Evolutionary conservation across 768 basidiomycete genomes (phyloP), one percentile per base, ranked within the genome.

Genomic region (Psilocybe sp.): DNA sequence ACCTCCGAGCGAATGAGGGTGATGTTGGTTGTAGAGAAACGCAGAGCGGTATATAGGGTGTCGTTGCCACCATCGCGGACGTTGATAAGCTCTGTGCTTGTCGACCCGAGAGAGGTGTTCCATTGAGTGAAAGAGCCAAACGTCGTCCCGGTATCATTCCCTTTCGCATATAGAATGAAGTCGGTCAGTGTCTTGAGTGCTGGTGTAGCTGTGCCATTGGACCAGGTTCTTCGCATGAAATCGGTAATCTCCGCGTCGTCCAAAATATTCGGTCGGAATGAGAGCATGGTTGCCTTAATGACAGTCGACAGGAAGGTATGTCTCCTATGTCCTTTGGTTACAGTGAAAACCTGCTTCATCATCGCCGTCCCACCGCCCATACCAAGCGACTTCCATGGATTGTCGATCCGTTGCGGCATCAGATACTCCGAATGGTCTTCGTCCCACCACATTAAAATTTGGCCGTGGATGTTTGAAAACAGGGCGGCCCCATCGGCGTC

Each of bases 301-400:
- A 45, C 46, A 12, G 60, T 61, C 33, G 59, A 46, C 12, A 61
- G 18, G 36, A 61, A 61, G 8, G 60, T 61, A 40, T 61, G 58
- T 9, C 60, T n/a, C 15, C 46, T 20, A 1, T 11, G 31, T 4
- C 51, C 55, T 20, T 57, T 61, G 13, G 60, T 61, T 37, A 61
- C 31, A 3, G 60, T 57, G 32, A 61, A 59, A 18, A 61, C 50
- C 45, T 61, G 60, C 40, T 61, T 59, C 60, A 61, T 59, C 23
- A 53, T 45, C 31, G 46, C 55, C 4, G 58, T 57, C n/a, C 51
- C 55, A 7, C 50, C 58, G n/a, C 53, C 50, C 1, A 38, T 53
- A 6, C 33, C 33, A 13, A 57, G 37, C 3, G 48, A 44, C 3
- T 35, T 19, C 60, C 55, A 61, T 12, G 55, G 58, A 37, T 59